These are phyloP conservation scores for Cutaneotrichosporon arboriforme DNA, from an alignment of 1,284 basidiomycete genomes.

Conservation along the genomic window DNA sequence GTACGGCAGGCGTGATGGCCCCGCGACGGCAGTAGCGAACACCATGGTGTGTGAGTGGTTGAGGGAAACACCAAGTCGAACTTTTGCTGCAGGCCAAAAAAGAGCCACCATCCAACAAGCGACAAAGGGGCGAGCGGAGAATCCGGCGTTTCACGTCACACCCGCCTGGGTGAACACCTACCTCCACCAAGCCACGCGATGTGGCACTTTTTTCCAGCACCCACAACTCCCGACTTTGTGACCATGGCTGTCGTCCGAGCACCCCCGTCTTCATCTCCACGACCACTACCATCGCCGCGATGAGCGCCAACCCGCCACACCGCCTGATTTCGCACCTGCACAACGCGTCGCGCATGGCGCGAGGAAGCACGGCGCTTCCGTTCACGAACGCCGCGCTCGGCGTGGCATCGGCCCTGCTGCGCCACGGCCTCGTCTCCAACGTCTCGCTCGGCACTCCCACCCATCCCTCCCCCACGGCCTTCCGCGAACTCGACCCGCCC, in stretches of 20 bases:
- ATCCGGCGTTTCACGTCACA: slow-evolving; percentile 1
- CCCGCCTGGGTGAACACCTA: too few species aligned
- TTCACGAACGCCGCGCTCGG: slow-evolving; percentile 39
- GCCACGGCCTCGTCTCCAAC: slow-evolving; percentile 44
- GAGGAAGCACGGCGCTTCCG: slow-evolving; percentile 42
- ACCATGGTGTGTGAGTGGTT: slow-evolving; percentile 2
- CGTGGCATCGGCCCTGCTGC: slow-evolving; percentile 44
- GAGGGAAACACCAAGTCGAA: neutral
- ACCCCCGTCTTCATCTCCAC: neutral
- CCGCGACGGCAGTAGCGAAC: slow-evolving; percentile 19
- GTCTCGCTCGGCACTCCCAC: slow-evolving; percentile 41
- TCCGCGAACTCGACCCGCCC: slow-evolving; percentile 29
- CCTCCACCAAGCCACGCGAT: neutral
- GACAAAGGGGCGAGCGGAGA: neutral
- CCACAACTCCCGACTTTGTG: too few species aligned
- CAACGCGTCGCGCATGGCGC: slow-evolving; percentile 41
- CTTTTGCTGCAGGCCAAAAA: neutral
- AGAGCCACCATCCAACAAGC: too few species aligned
- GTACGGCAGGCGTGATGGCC: slow-evolving; percentile 23
- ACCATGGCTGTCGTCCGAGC: too few species aligned
- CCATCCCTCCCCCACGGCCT: slow-evolving; percentile 33
- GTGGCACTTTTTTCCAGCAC: slow-evolving; percentile 23
- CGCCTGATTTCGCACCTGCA: slow-evolving; percentile 44
- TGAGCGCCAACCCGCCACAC: slow-evolving; percentile 37
- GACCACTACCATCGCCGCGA: slow-evolving; percentile 5